Evolutionary conservation across 2,329 filamentous ascomycete genomes (phyloP), one percentile per base, ranked within the genome.

Genomic region (Aspergillus persii): DNA sequence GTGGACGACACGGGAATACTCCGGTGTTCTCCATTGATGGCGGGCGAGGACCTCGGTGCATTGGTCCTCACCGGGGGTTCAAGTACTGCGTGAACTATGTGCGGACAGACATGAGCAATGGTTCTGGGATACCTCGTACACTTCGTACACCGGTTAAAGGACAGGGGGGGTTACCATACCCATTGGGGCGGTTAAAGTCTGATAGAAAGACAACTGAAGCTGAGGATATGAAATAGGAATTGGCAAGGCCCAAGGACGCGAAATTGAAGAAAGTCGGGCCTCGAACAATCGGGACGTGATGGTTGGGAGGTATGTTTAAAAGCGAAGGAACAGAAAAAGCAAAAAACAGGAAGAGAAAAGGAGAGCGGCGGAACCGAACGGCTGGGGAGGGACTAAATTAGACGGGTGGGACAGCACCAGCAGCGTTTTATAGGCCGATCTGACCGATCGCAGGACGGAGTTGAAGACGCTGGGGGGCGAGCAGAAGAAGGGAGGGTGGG

Each of bases 1-100:
- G 77, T 79, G 12, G 72, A 68, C 4, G 77, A 76, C 56, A 72
- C 62, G 11, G 75, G 76, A 48, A 76, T 70, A 23, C 63, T 66
- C 56, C 66, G 66, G 49, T 69, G 67, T 12, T 69, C 69, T 44
- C 63, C 61, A 63, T 69, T 65, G 44, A 63, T 63, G 52, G 65
- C 60, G 48, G 61, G 66, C 39, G 63, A 50, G 41, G 63, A 60
- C 57, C 64, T 63, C 18, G 68, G 69, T 49, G 66, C 65, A 50
- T 39, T 54, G 53, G 68, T 61, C 51, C 71, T 65, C 47, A 69
- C 68, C 61, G 63, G 62, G 57, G 59, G 66, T 39, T 62, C 62
- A 56, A 60, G 50, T 36, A 72, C 65, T 49, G 71, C 72, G 67
- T 75, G 72, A 41, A 74, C 72, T 75, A 50, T 27, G n/a, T 26